Percentiles rank a stretch among this genome's conserved stretches.
phyloP scores from a whole-genome alignment of 306 rosid species.

The Begonia peltatifolia region DNA sequence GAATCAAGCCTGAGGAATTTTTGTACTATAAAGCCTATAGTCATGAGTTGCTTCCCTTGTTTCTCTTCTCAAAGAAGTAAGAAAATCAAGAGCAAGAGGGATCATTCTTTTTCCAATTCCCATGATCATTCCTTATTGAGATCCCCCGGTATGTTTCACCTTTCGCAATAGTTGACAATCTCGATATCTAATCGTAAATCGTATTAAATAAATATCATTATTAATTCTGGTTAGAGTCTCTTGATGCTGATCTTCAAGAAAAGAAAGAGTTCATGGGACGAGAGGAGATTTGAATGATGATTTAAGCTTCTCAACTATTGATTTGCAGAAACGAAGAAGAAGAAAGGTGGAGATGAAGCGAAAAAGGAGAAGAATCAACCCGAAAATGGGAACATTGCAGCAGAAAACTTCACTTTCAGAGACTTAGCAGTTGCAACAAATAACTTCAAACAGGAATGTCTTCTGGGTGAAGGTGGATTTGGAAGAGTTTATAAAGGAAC shows the following conservation, averaged over 20 bases:
- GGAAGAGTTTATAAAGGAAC: constrained; percentile 90
- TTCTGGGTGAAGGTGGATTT: constrained; percentile 84
- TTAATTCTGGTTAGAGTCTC: no score
- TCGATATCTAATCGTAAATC: not conserved
- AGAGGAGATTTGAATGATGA: no score
- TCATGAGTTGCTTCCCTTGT: constrained; percentile 82
- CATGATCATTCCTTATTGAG: constrained; percentile 12
- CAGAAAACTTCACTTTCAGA: constrained; percentile 62
- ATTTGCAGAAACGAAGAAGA: constrained; percentile 1
- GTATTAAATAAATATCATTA: no score
- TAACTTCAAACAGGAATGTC: constrained; percentile 73
- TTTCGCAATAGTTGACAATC: not conserved
- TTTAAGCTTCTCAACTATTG: no score
- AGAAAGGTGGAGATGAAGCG: constrained; percentile 14
- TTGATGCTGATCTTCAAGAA: no score
- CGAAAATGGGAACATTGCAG: constrained; percentile 36
- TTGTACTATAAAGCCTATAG: not conserved
- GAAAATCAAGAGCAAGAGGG: constrained; percentile 32
- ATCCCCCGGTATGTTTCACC: constrained; percentile 24
- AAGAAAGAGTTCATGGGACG: no score
- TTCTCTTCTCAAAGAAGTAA: constrained; percentile 38
- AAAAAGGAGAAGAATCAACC: constrained; percentile 16
- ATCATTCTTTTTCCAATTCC: constrained; percentile 10
- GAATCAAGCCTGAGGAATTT: not conserved
- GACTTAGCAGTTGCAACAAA: constrained; percentile 83